Evolutionary conservation across 1,139 yeast genomes (phyloP).

Genomic region (Meyerozyma elateridarum): DNA sequence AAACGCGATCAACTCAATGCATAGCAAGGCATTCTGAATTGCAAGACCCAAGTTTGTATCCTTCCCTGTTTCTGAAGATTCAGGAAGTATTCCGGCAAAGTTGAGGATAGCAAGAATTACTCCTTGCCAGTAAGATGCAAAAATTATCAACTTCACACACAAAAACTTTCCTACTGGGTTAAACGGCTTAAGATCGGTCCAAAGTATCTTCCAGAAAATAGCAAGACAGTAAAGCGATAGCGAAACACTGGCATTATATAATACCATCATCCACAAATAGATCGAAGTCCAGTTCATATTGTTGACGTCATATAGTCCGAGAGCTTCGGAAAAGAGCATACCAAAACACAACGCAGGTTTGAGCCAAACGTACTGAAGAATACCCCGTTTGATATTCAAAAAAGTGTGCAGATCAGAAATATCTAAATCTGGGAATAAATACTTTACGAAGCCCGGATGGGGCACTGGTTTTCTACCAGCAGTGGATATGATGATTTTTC

Average conservation of each 20-base stretch:
- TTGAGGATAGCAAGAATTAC: slow-evolving; percentile 60
- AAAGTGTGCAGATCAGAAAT: slow-evolving; percentile 84
- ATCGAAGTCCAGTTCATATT: slow-evolving; percentile 46
- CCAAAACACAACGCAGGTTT: slow-evolving; percentile 73
- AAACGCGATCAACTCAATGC: slow-evolving; percentile 81
- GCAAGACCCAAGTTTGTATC: slow-evolving; percentile 44
- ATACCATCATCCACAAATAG: slow-evolving; percentile 62
- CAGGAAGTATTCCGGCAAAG: slow-evolving; percentile 46
- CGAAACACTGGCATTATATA: slow-evolving; percentile 79
- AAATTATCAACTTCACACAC: slow-evolving; percentile 87
- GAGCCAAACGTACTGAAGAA: slow-evolving; percentile 91
- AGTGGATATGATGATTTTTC: slow-evolving; percentile 69
- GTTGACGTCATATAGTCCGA: slow-evolving; percentile 49
- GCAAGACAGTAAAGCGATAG: slow-evolving; percentile 82
- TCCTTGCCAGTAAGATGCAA: slow-evolving; percentile 98
- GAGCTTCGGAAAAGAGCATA: slow-evolving; percentile 46
- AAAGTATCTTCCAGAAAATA: slow-evolving; percentile 84
- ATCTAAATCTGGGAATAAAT: slow-evolving; percentile 57
- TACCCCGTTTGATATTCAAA: slow-evolving; percentile 73
- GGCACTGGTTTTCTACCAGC: slow-evolving; percentile 70
- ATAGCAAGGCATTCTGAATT: slow-evolving; percentile 75
- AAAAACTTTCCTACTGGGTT: slow-evolving; percentile 89
- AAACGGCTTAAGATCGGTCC: slow-evolving; percentile 70
- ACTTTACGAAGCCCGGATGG: slow-evolving; percentile 61
- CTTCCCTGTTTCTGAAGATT: slow-evolving; percentile 13